Conservation (phyloP, 2,329 filamentous ascomycete species). For the Alternaria metachromatica region DNA sequence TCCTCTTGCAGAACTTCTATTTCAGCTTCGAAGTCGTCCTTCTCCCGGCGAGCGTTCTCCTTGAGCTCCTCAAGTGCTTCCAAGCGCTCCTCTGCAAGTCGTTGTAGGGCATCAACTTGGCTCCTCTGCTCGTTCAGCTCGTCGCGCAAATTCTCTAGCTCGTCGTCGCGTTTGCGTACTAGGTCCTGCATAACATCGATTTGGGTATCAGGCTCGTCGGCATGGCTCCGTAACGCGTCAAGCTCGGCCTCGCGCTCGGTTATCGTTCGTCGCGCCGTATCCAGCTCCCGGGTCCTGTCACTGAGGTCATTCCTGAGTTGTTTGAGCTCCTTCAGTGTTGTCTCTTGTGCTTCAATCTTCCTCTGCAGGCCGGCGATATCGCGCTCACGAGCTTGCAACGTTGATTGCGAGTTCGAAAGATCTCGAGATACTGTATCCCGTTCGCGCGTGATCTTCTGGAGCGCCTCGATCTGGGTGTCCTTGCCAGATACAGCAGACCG, state of each 20-base stretch:
- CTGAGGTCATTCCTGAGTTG: slow-evolving; percentile 35
- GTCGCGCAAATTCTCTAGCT: slow-evolving; percentile 62
- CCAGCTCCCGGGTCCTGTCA: slow-evolving; percentile 45
- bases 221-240: slow-evolving; percentile 43
- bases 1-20: slow-evolving; percentile 56
- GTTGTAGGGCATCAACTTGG: slow-evolving; percentile 42
- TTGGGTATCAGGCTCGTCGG: slow-evolving; percentile 48
- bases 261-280: slow-evolving; percentile 44
- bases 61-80: slow-evolving; percentile 60
- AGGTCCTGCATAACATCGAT: slow-evolving; percentile 52
- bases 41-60: slow-evolving; percentile 52
- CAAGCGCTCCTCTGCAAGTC: slow-evolving; percentile 44
- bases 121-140: slow-evolving; percentile 44
- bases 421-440: slow-evolving; percentile 40
- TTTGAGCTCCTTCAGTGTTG: slow-evolving; percentile 39
- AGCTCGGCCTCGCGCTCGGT: slow-evolving; percentile 47
- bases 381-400: slow-evolving; percentile 42
- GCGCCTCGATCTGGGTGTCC: slow-evolving; percentile 44
- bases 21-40: slow-evolving; percentile 63
- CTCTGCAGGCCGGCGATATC: slow-evolving; percentile 39
- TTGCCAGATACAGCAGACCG: slow-evolving; percentile 38
- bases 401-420: slow-evolving; percentile 36
- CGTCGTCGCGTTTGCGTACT: slow-evolving; percentile 53
- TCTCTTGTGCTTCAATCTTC: slow-evolving; percentile 41
- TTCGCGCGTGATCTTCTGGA: slow-evolving; percentile 45